Percentiles rank a stretch among this genome's conserved stretches.
Evolutionary conservation across 179 eudicot species (phyloP).

Genomic region (Camellia oleifera): DNA sequence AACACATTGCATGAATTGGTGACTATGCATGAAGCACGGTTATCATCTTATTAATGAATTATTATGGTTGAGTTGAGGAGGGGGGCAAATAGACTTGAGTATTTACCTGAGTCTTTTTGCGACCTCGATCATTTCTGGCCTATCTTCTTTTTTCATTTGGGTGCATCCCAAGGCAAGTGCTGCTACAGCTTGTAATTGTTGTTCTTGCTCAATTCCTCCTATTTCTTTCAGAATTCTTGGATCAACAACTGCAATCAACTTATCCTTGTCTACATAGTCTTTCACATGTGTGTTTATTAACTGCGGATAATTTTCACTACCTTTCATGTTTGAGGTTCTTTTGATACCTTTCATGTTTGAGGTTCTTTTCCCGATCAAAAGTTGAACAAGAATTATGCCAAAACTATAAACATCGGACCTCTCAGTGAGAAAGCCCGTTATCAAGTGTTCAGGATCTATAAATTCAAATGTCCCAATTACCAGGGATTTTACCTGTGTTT

Average conservation of each 20-base stretch:
- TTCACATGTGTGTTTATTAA: not conserved
- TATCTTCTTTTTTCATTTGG: not conserved
- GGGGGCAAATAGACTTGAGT: too few relatives aligned
- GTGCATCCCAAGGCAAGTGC: constrained; percentile 18
- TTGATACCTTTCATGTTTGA: not conserved
- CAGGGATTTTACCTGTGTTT: not conserved
- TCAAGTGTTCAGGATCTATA: not conserved
- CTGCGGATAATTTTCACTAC: too few relatives aligned
- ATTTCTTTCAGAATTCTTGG: not conserved
- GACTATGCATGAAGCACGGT: too few relatives aligned
- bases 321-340: not conserved
- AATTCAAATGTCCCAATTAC: not conserved
- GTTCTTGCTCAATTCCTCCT: constrained; percentile 1
- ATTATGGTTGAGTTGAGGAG: too few relatives aligned
- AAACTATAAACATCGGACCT: constrained; percentile 12
- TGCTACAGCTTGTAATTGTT: constrained; percentile 12
- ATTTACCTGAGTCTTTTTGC: not conserved
- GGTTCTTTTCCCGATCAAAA: not conserved
- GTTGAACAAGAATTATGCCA: constrained; percentile 4
- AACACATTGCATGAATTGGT: too few relatives aligned
- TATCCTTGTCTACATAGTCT: not conserved
- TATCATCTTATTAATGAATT: too few relatives aligned
- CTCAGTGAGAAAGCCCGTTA: not conserved
- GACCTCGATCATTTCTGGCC: constrained; percentile 21
- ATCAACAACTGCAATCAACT: not conserved